phyloP scores from a whole-genome alignment of 768 basidiomycete species.

The Phaffia tasmanica region DNA sequence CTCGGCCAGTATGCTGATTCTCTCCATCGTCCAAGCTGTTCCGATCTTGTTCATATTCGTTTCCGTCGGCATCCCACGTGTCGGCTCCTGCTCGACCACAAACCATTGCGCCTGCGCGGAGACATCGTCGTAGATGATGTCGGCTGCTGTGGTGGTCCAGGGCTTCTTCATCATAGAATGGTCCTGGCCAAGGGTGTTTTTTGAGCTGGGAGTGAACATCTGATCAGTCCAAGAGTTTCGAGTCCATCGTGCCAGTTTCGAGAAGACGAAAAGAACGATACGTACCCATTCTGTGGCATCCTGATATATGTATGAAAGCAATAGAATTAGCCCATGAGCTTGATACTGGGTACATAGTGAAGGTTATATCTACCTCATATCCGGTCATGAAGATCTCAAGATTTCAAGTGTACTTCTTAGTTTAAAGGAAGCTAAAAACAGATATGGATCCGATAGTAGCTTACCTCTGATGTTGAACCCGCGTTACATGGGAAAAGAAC shows the following conservation, averaged over 20 bases:
- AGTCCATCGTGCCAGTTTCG: neutral
- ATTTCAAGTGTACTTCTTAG: neutral
- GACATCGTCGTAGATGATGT: conserved; percentile 13
- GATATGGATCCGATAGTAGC: too few relatives aligned
- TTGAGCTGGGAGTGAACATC: conserved; percentile 41
- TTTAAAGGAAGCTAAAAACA: too few relatives aligned
- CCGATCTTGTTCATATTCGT: conserved; percentile 55
- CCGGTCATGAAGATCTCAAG: conserved; percentile 75
- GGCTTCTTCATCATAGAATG: conserved; percentile 40
- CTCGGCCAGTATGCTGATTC: conserved; percentile 29
- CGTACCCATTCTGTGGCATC: conserved; percentile 20
- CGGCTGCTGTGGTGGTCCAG: neutral
- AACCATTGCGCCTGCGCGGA: conserved; percentile 34
- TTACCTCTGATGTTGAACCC: too few relatives aligned
- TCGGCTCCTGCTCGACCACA: conserved; percentile 63
- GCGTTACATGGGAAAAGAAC: too few relatives aligned
- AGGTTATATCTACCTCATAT: conserved; percentile 46
- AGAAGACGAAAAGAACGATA: neutral
- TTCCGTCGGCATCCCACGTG: conserved; percentile 46
- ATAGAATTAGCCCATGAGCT: too few relatives aligned
- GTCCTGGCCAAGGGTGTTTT: conserved; percentile 77
- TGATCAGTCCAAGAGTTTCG: too few relatives aligned
- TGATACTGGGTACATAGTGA: neutral
- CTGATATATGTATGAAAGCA: neutral
- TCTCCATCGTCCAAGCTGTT: conserved; percentile 54